Evolutionary conservation across 2,329 filamentous ascomycete genomes (phyloP), one percentile per base, ranked within the genome.

Genomic region (Piedraia hortae): DNA sequence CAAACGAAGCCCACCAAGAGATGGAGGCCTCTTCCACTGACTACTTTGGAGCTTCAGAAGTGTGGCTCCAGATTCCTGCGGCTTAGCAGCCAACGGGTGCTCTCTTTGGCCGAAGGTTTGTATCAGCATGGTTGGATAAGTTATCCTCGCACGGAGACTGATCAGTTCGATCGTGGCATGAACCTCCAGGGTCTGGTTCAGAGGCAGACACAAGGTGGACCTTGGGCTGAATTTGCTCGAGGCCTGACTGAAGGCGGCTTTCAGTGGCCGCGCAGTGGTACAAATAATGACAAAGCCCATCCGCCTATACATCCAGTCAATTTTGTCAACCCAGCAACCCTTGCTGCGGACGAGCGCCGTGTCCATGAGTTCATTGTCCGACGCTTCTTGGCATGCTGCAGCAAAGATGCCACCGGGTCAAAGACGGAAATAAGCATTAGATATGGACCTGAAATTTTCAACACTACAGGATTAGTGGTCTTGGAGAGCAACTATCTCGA

Each of bases 71-170:
- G 67, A 13, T 77, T 88, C 36, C 56, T 97, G 12, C 65, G 66
- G n/a, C 75, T 97, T 66, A 77, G 68, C 30, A 80, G 80, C 48
- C 72, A 89, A 34, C 60, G 70, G 27, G 75, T 89, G 19, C 91
- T 97, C 80, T 69, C 59, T 21, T 55, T 59, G 12, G 85, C 85
- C 4, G 85, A 97, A 44, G 53, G 54, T 4, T 59, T 97, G 2
- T 97, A 97, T 50, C 80, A 78, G 21, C 78, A 72, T 43, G 85
- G 85, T 0, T 93, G 80, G 47, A 90, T 97, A 46, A 91, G 80
- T 44, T 97, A 97, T 45, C 85, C 85, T 1, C 67, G 85, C 45
- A 97, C 85, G 0, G 85, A 97, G 45, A 97, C 85, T 0, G 85
- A 97, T 43, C 72, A 82, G 14, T 97, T 93, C 38, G 80, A 91